phyloP scores from a whole-genome alignment of 2,329 filamentous ascomycete species.

The Ceratocystis ficicola region DNA sequence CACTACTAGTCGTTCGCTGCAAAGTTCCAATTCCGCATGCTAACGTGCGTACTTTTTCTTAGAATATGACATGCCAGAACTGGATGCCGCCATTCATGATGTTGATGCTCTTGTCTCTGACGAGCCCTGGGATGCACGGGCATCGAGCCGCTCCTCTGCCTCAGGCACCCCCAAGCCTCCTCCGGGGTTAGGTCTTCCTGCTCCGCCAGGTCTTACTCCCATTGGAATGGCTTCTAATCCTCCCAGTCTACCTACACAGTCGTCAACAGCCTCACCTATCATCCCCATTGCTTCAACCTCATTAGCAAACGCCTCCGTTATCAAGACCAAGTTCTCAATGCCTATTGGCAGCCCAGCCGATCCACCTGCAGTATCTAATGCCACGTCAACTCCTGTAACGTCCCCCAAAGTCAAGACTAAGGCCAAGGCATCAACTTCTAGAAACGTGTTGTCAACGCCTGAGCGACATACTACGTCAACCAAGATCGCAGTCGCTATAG shows the following conservation, averaged over 20 bases:
- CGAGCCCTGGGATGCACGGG: slow-evolving; percentile 27
- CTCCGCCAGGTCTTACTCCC: slow-evolving; percentile 26
- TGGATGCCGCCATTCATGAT: slow-evolving; percentile 50
- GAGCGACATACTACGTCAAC: slow-evolving; percentile 12
- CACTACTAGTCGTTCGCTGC: slow-evolving; percentile 20
- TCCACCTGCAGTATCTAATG: not conserved
- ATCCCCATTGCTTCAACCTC: not conserved
- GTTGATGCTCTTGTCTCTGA: slow-evolving; percentile 60
- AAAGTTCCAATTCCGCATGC: slow-evolving; percentile 27
- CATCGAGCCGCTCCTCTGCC: slow-evolving; percentile 2
- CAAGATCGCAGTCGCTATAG: slow-evolving; percentile 14
- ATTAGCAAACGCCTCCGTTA: not conserved
- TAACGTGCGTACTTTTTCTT: slow-evolving; percentile 32
- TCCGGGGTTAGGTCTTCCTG: slow-evolving; percentile 23
- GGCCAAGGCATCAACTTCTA: slow-evolving; percentile 1
- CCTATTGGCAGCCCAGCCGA: not conserved
- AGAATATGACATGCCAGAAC: slow-evolving; percentile 52
- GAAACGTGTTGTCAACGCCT: slow-evolving; percentile 15
- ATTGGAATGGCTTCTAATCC: not conserved
- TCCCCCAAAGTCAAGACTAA: slow-evolving; percentile 27
- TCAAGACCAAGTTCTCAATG: not conserved
- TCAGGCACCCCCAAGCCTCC: slow-evolving; percentile 13
- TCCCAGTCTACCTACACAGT: not conserved
- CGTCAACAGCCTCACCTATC: not conserved
- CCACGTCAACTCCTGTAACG: not conserved